These are phyloP conservation scores for Pyrenula massariospora DNA, from an alignment of 495 filamentous ascomycete genomes.

Conservation along the genomic window DNA sequence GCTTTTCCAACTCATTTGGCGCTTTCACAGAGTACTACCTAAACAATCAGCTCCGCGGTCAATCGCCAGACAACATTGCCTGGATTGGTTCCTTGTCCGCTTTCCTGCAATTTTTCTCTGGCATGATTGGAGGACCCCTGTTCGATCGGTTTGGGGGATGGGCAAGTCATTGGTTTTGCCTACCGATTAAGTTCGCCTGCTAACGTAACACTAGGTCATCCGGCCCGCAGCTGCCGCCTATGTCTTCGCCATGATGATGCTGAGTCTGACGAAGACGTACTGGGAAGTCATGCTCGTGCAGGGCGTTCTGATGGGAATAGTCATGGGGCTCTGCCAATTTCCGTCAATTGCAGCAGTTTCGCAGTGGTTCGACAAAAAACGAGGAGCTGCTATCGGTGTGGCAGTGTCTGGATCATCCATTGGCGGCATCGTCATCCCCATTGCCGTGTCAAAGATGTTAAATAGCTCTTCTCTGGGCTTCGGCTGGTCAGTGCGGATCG, in stretches of 20 bases:
- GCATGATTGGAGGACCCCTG: conserved; percentile 32
- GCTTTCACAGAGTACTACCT: conserved; percentile 43
- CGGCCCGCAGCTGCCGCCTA: conserved; percentile 22
- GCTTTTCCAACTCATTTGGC: conserved; percentile 44
- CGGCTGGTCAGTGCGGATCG: conserved; percentile 46
- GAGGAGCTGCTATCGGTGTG: conserved; percentile 37
- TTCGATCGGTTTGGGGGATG: conserved; percentile 38
- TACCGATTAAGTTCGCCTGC: not conserved
- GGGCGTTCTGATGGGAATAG: conserved; percentile 10
- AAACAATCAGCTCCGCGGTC: conserved; percentile 27
- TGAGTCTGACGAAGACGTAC: conserved; percentile 14
- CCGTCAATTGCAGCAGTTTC: conserved; percentile 11
- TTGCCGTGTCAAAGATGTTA: conserved; percentile 28
- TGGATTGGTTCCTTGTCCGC: conserved; percentile 45
- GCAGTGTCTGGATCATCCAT: conserved; percentile 12
- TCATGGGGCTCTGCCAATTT: conserved; percentile 4
- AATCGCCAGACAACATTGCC: conserved; percentile 31
- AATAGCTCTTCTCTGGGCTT: conserved; percentile 33
- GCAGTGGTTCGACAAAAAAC: conserved; percentile 28
- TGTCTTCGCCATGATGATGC: conserved; percentile 30
- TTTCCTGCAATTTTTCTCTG: conserved; percentile 36
- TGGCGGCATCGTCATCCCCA: conserved; percentile 17
- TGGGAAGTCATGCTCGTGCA: conserved; percentile 16
- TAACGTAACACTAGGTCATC: conserved; percentile 18
- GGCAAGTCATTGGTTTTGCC: conserved; percentile 16